A percentile compares a stretch with the other conserved stretches of the same genome.
Evolutionary conservation across 2,329 filamentous ascomycete genomes (phyloP).

Genomic region (Cryphonectria radicalis): DNA sequence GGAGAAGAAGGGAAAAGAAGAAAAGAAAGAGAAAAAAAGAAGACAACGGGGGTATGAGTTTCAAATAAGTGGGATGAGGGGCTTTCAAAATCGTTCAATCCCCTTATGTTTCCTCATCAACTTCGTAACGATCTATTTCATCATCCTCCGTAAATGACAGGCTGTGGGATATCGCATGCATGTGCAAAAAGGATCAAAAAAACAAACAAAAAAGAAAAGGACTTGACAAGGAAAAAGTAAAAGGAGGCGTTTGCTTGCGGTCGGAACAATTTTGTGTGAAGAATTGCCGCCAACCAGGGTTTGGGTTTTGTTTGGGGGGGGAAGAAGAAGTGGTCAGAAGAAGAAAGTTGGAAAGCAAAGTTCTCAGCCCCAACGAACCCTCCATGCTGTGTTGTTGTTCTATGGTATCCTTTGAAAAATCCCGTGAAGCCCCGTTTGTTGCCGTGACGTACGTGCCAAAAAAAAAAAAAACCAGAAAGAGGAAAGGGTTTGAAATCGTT

Average conservation of each 20-base stretch:
- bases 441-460: slow-evolving; percentile 1
- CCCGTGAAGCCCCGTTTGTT: background rate
- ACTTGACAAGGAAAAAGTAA: slow-evolving; percentile 2
- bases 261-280: background rate
- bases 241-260: background rate
- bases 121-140: slow-evolving; percentile 24
- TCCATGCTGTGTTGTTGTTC: slow-evolving; percentile 11
- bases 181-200: background rate
- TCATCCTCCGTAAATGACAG: slow-evolving; percentile 24
- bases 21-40: background rate
- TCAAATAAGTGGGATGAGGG: background rate
- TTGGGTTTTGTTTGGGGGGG: background rate
- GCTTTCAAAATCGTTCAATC: background rate
- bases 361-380: background rate
- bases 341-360: background rate
- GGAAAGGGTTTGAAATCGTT: background rate
- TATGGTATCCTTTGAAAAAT: slow-evolving; percentile 12
- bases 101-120: slow-evolving; percentile 20
- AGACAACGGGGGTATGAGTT: slow-evolving; percentile 12
- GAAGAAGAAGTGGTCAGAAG: background rate
- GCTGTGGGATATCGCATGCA: slow-evolving; percentile 18
- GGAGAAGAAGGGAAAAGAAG: slow-evolving; percentile 5
- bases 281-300: background rate
- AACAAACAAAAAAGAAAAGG: background rate
- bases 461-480: no score